These are phyloP conservation scores for Blastocystis sp. DNA, from an alignment of 352 stramenopile genomes.

Conservation along the genomic window DNA sequence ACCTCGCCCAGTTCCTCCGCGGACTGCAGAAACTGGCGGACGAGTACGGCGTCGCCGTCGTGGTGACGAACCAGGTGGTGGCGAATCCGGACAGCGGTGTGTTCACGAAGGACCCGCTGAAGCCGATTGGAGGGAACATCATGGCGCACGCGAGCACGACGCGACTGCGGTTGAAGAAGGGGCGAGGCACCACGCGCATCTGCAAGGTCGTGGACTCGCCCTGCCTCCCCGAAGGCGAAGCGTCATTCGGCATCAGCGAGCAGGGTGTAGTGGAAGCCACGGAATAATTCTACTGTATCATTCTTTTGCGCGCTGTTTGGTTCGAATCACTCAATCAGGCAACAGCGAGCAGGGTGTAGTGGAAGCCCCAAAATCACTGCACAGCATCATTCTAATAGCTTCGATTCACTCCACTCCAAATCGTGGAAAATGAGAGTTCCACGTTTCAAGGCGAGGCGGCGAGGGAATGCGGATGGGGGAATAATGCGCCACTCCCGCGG, in stretches of 20 bases:
- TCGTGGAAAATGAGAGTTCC: background rate
- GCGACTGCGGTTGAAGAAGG: constrained; percentile 89
- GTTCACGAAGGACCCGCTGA: constrained; percentile 78
- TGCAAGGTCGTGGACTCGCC: constrained; percentile 79
- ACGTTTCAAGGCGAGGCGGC: background rate
- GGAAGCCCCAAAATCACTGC: background rate
- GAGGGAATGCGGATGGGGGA: background rate
- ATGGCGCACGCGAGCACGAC: constrained; percentile 81
- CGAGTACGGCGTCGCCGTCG: constrained; percentile 96
- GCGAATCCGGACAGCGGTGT: constrained; percentile 85
- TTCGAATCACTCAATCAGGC: background rate
- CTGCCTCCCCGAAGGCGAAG: too few relatives aligned
- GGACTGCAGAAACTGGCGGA: constrained; percentile 92
- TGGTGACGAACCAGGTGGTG: constrained; percentile 71
- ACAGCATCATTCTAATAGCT: background rate
- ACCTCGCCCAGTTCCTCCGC: constrained; percentile 88
- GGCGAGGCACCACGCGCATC: constrained; percentile 93
- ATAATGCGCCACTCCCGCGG: background rate
- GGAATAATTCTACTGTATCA: constrained; percentile 66
- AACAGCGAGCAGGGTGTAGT: background rate
- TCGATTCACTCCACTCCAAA: background rate
- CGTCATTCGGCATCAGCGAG: too few relatives aligned
- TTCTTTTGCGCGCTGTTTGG: background rate
- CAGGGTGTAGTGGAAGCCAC: too few relatives aligned
- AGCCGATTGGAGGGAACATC: too few relatives aligned